Evolutionary conservation across 495 filamentous ascomycete species (phyloP).

Genomic region (Aspergillus nidulans): DNA sequence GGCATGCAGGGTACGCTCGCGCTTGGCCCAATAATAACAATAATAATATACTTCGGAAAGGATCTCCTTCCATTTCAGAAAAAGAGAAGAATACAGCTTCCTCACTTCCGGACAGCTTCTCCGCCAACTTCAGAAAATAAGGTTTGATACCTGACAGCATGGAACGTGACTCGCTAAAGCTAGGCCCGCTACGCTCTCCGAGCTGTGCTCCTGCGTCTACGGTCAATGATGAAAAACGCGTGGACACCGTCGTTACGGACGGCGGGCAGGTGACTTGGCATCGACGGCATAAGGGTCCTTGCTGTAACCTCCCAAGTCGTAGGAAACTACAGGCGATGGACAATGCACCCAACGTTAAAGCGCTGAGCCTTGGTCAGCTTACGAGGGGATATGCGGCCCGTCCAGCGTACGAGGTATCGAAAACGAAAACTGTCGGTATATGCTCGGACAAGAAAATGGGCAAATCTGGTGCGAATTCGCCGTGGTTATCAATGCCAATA

Average conservation of each 20-base stretch:
- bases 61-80: not conserved
- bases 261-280: not conserved
- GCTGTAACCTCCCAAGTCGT: too few species aligned
- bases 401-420: not conserved
- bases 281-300: conserved; percentile 2
- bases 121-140: conserved; percentile 4
- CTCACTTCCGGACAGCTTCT: conserved; percentile 10
- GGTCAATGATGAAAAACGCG: not conserved
- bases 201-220: not conserved
- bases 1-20: conserved; percentile 2
- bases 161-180: not conserved
- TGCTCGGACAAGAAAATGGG: not conserved
- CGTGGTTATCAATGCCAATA: not conserved
- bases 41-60: not conserved
- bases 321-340: not conserved
- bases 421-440: not conserved
- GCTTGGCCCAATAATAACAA: not conserved
- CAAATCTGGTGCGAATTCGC: not conserved
- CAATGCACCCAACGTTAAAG: conserved; percentile 7
- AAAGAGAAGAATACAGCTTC: not conserved
- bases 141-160: conserved; percentile 10
- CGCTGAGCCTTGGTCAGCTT: not conserved
- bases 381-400: not conserved
- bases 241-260: not conserved
- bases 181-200: not conserved